Conservation (phyloP, 2,329 filamentous ascomycete species). For the Talaromyces pinophilus region DNA sequence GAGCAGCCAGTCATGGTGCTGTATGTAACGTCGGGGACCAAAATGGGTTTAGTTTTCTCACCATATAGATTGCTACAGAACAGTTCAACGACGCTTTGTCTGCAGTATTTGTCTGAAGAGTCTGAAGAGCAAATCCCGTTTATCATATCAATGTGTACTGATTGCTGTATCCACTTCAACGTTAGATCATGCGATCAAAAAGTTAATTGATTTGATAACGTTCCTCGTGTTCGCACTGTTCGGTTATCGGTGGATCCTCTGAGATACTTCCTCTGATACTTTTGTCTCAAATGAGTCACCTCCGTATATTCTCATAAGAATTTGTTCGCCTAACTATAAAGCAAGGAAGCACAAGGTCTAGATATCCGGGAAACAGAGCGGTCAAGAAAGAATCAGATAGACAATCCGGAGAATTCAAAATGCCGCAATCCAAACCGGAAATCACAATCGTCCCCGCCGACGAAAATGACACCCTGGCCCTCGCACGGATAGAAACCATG, state of each 20-base stretch:
- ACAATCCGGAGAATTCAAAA: not conserved
- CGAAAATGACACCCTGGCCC: conserved; percentile 9
- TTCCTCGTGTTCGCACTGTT: not conserved
- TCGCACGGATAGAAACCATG: conserved; percentile 15
- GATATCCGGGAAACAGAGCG: not conserved
- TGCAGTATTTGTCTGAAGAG: not conserved
- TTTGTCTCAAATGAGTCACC: not conserved
- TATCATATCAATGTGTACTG: not conserved
- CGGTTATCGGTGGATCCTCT: not conserved
- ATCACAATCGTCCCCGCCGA: conserved; percentile 16
- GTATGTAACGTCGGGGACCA: not conserved
- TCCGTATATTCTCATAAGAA: not conserved
- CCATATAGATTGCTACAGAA: not conserved
- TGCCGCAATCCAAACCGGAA: conserved; percentile 2
- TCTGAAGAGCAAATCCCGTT: not conserved
- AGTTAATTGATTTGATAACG: not conserved
- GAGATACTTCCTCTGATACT: not conserved
- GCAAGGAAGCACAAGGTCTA: not conserved
- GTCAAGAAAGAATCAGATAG: not conserved
- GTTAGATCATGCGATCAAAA: not conserved
- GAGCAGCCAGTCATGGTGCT: not conserved
- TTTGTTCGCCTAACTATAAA: not conserved
- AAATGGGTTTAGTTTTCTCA: conserved; percentile 1
- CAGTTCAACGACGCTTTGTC: not conserved
- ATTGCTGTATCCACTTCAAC: not conserved